Evolutionary conservation across 441 rosid genomes (phyloP), one percentile per base, ranked within the genome.

Genomic region (Adansonia rubrostipa): DNA sequence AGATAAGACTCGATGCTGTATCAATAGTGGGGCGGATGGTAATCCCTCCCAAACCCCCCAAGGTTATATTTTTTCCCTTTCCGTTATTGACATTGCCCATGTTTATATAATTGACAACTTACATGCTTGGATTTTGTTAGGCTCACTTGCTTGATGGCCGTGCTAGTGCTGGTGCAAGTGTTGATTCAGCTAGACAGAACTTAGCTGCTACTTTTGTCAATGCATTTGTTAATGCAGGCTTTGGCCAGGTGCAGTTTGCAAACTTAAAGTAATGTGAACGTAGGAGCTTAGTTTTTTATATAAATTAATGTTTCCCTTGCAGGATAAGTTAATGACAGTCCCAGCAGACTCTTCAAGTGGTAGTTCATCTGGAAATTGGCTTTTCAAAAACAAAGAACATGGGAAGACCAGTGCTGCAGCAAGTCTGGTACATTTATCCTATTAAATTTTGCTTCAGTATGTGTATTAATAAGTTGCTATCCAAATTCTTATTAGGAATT

Each of bases 161-260:
- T 72, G 98, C 90, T 68, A 90, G 91, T 87, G 87, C 94, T 80
- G 89, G 92, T 77, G 85, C 91, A 28, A 92, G 89, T 83, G 95
- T 88, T 79, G 99, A 96, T 88, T 96, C 99, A 62, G 98, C 99
- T 70, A 87, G 97, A 74, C 95, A 96, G 82, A 96, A 94, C 84
- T 87, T 96, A 84, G 96, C 99, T 83, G 97, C 98, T 36, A 94
- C 96, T 54, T 96, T 94, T 84, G 99, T 96, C 57, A 96, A 96
- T 82, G 97, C 99, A 71, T 94, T 94, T 84, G 99, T 96, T 36
- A 96, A 96, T 92, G 98, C 99, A 51, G 99, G 99, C 61, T 96
- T 96, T 82, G 95, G 97, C 48, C 97, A 92, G 95, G 99, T 93
- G 81, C 78, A 56, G 57, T 77, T 56, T 15, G 54, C 42, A 4